Conservation (phyloP, 345 rosid species). For the Moringa oleifera region DNA sequence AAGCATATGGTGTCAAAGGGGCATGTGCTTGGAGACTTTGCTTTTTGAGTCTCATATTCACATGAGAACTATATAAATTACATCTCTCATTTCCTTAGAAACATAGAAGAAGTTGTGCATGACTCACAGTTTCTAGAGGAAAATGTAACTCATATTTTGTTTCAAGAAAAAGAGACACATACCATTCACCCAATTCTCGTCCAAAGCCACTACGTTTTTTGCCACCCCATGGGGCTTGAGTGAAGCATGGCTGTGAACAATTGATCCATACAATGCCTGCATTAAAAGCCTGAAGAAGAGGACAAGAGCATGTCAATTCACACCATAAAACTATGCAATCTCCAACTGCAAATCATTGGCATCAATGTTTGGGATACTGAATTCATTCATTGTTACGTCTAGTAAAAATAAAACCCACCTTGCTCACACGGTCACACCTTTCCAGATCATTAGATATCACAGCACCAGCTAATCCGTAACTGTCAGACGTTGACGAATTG, state of each 20-base stretch:
- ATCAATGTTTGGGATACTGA: not conserved
- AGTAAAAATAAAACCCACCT: slow-evolving; percentile 37
- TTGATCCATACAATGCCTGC: slow-evolving; percentile 92
- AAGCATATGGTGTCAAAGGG: too few relatives aligned
- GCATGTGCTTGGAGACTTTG: too few relatives aligned
- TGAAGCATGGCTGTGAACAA: slow-evolving; percentile 97
- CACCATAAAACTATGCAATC: slow-evolving; percentile 1
- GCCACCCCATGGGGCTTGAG: slow-evolving; percentile 99
- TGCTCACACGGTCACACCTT: slow-evolving; percentile 91
- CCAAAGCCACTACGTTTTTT: slow-evolving; percentile 94
- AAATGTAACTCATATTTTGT: too few relatives aligned
- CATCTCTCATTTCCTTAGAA: too few relatives aligned
- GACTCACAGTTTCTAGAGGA: not conserved
- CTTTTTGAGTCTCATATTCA: too few relatives aligned
- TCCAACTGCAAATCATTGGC: not conserved
- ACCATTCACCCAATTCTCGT: slow-evolving; percentile 99
- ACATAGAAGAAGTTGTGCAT: too few relatives aligned
- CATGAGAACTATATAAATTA: too few relatives aligned
- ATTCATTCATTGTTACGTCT: not conserved
- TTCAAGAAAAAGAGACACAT: slow-evolving; percentile 12
- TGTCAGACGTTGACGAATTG: slow-evolving; percentile 20
- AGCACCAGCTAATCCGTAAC: slow-evolving; percentile 83
- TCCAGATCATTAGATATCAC: slow-evolving; percentile 86
- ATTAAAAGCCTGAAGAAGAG: slow-evolving; percentile 55
- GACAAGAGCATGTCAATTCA: slow-evolving; percentile 4